Evolutionary conservation across 2,329 filamentous ascomycete species (phyloP), one percentile per base, ranked within the genome.

Genomic region (Colletotrichum sp.): DNA sequence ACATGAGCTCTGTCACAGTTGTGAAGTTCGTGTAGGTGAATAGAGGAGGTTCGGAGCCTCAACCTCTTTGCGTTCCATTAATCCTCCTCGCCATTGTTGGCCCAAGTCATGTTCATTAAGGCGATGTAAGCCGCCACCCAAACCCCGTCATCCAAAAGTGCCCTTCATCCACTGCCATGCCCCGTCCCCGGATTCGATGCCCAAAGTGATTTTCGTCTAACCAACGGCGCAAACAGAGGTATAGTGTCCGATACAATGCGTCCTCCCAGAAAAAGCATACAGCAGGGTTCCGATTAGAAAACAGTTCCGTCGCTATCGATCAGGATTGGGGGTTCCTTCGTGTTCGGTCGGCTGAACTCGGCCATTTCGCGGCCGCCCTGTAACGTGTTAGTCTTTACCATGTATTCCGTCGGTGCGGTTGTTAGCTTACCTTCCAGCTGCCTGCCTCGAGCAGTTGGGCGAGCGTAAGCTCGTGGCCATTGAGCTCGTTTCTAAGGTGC

Each of bases 251-350:
- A 73, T 76, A 44, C 73, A 76, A 73, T 73, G 64, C 70, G 39
- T 68, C 70, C 57, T 64, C 70, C 64, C 49, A 65, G 30, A 28
- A 49, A 59, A 59, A 39, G 16, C 21, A 49, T 36, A 26, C 60
- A 63, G 21, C 2, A n/a, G 52, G 28, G 16, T 30, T 39, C 36
- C 7, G 15, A 26, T 84, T 92, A 98, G 84, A 99, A 99, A 79
- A 99, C 95, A 28, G 97, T 99, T 77, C 97, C 97, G 84, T 99
- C 97, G 79, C 95, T 98, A 79, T 98, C 91, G 80, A 99, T 98
- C 87, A 98, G 93, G 82, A 99, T 99, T 6, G 97, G 97, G 36
- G 96, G 95, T 84, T 98, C 95, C 87, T 97, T 98, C 69, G 97
- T 99, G 82, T 98, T 99, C 26, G 97, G 97, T 80, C 97, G 91